Base-by-base conservation (phyloP, 352 stramenopile genomes). In the Globisporangium viniferum region DNA sequence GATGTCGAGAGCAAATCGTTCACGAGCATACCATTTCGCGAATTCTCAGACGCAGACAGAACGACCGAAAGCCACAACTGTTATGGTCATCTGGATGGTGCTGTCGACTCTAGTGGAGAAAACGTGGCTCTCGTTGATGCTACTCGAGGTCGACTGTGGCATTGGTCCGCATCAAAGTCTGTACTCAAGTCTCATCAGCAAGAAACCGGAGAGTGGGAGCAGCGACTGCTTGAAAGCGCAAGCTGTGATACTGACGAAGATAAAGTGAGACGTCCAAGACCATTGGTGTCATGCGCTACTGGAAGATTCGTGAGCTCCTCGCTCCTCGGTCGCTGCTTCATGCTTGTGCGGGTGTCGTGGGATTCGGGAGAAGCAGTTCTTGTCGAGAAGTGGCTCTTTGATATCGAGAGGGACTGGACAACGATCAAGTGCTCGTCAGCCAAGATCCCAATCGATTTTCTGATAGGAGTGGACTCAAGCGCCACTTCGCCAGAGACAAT, bases 311-410 rank as follows among this genome's bases (percentile, higher is more conserved):
- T 66, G 7, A 22, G 8, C 14, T 75, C 72, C 1, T 22, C 61
- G n/a, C 24, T 78, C 31, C 62, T 81, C 35, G 74, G 74, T 14
- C 44, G 5, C 12, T 77, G 72, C 54, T 61, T 79, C 33, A 58
- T 61, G 29, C 29, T 77, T 18, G 65, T 77, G n/a, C 31, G 33
- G 15, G 60, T n/a, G 15, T 20, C 33, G 3, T 71, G 49, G 61
- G 24, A 59, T 20, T 14, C 3, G 10, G 24, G 22, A 10, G 10
- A 54, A 7, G 35, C 33, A 1, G 44, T 53, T 39, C n/a, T 24
- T 31, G 33, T 63, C 39, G 8, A 64, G 3, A 64, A 49, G 15
- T 62, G 61, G 59, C 8, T 69, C 1, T 65, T 79, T 35, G 53
- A 62, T 0, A 22, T 74, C 12, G 58, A 74, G 0, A 41, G 59